phyloP scores from a whole-genome alignment of 176 grass and related monocot species.

The Rhynchospora tenuis region DNA sequence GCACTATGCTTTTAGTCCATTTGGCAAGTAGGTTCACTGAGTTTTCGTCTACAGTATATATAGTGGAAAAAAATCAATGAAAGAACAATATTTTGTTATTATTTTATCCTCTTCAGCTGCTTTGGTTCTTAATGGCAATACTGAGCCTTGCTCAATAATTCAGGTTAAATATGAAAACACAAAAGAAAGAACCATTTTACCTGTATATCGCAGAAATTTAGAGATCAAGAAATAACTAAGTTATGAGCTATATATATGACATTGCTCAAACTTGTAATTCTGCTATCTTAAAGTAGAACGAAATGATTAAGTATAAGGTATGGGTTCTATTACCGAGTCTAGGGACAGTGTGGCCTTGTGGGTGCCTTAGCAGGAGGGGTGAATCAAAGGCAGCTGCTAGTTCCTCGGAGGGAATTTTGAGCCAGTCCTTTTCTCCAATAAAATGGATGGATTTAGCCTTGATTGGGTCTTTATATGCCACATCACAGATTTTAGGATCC shows the following conservation, averaged over 20 bases:
- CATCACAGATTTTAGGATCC: slow-evolving; percentile 56
- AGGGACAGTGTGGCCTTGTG: slow-evolving; percentile 84
- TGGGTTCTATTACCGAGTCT: slow-evolving; percentile 49
- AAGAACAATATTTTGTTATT: neutral
- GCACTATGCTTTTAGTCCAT: slow-evolving; percentile 53
- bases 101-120: neutral
- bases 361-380: slow-evolving; percentile 75
- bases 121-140: neutral
- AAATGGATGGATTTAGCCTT: slow-evolving; percentile 74
- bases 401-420: slow-evolving; percentile 84
- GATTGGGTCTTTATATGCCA: slow-evolving; percentile 61
- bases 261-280: neutral
- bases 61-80: neutral
- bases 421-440: slow-evolving; percentile 95
- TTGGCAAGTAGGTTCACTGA: slow-evolving; percentile 47
- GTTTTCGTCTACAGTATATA: slow-evolving; percentile 36
- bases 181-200: neutral
- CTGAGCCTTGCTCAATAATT: neutral
- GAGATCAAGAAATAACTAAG: neutral
- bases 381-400: slow-evolving; percentile 64
- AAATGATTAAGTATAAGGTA: neutral
- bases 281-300: neutral
- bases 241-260: neutral
- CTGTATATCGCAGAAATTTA: neutral
- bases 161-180: neutral